A percentile compares a stretch with the other conserved stretches of the same genome.
phyloP scores from a whole-genome alignment of 2,329 filamentous ascomycete species.

The Metarhizium robertsii region DNA sequence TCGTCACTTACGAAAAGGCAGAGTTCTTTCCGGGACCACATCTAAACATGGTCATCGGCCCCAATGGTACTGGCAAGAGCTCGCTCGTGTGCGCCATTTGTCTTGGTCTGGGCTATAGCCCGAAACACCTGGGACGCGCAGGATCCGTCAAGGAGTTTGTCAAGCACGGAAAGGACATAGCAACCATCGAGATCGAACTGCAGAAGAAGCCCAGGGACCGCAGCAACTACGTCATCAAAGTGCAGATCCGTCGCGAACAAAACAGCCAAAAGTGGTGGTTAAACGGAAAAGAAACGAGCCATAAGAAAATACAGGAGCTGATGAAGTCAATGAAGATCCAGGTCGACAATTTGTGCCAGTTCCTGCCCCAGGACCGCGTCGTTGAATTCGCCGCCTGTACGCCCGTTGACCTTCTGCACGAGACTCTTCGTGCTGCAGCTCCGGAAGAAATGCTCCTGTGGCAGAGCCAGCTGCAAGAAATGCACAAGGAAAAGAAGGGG shows the following conservation, averaged over 20 bases:
- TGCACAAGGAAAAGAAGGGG: slow-evolving; percentile 60
- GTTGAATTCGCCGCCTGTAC: slow-evolving; percentile 84
- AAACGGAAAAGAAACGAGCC: slow-evolving; percentile 53
- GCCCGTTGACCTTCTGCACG: slow-evolving; percentile 70
- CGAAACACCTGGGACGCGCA: slow-evolving; percentile 75
- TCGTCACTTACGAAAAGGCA: slow-evolving; percentile 88
- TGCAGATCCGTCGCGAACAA: slow-evolving; percentile 71
- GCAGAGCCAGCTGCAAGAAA: slow-evolving; percentile 64
- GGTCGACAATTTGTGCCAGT: slow-evolving; percentile 96
- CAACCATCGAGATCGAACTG: slow-evolving; percentile 85
- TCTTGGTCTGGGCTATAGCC: slow-evolving; percentile 76
- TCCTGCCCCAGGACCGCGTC: slow-evolving; percentile 90
- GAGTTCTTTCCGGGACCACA: slow-evolving; percentile 88
- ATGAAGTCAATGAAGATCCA: slow-evolving; percentile 74
- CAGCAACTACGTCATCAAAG: slow-evolving; percentile 63
- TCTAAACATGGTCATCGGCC: slow-evolving; percentile 96
- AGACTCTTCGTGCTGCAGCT: slow-evolving; percentile 83
- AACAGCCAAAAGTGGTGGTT: slow-evolving; percentile 74
- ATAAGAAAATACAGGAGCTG: slow-evolving; percentile 57
- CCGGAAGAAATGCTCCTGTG: slow-evolving; percentile 68
- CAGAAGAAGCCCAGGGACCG: slow-evolving; percentile 50
- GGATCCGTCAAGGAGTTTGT: slow-evolving; percentile 83
- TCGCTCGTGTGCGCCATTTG: slow-evolving; percentile 96
- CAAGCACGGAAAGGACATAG: slow-evolving; percentile 73
- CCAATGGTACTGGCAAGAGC: slow-evolving; percentile 98